Evolutionary conservation across 768 basidiomycete species (phyloP), one percentile per base, ranked within the genome.

Genomic region (Zangia roseola): DNA sequence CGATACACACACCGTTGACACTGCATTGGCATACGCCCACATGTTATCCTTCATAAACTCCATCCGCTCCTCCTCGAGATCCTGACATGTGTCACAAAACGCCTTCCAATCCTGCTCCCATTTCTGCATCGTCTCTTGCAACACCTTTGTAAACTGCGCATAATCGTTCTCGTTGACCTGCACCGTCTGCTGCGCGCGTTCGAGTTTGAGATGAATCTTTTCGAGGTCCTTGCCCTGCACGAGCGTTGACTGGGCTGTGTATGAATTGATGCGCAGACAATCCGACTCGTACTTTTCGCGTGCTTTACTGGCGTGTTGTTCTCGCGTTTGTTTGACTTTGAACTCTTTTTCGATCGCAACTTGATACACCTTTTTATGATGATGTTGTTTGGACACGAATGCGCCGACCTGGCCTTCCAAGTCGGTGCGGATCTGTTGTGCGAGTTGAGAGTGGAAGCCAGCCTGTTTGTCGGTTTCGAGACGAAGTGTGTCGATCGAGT

Each of bases 51-150:
- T 97, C 74, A 88, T 84, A 64, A 95, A 91, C 52, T 94, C 91
- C 62, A 94, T 71, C n/a, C 97, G 81, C 50, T 94, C 86, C 58
- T 97, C 94, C 61, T 99, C 97, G 42, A 97, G 71, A 71, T 99
- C 97, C 69, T 99, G 97, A 53, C 91, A 91, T 37, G 81, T 82
- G 68, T 99, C 97, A 62, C 92, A 94, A 70, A 97, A 98, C 3
- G 73, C 74, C 69, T 91, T 94, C 97, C 97, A 99, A 51, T 91
- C 87, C 53, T 79, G 75, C 63, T 97, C 94, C 97, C 95, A 98
- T 60, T 88, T 87, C 42, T 72, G 76, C 19, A 80, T 76, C 13
- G 91, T 95, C 42, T 91, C 88, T 55, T 83, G 80, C 34, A 97
- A 68, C 0, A 83, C 86, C 47, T 81, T 81, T 3, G 89, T 82